Base-by-base conservation (phyloP, 129 eudicot species). In the Logfia minima region DNA sequence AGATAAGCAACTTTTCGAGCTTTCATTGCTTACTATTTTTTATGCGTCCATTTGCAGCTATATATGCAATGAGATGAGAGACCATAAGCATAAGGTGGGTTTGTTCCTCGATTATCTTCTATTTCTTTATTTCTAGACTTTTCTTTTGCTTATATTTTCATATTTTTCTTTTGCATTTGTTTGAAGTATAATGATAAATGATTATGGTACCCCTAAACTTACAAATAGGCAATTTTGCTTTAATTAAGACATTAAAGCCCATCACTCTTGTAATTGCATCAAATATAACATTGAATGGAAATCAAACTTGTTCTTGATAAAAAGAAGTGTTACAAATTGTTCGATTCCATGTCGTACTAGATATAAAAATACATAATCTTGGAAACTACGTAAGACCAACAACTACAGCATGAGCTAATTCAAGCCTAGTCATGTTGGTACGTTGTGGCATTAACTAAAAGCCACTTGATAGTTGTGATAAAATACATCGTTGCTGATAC, bases 341-440 rank as follows among this genome's bases (percentile, higher is more conserved):
- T 71, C 53, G 66, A 52, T 79, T 55, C 80, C 72, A 76, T 31
- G 10, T 19, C 31, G 59, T 17, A 22, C 63, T 58, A 58, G 4
- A 58, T 6, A 58, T 17, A 6, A 77, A 72, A 51, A 64, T 48
- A 19, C 67, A 51, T 65, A 34, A 34, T 24, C 83, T 5, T 45
- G 53, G 68, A 79, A 26, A 64, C 67, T 79, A 77, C 60, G 37
- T 26, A 68, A 23, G 48, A 69, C 51, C 67, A 78, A 60, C 77
- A 70, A 43, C 35, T 70, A 70, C 37, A 41, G 31, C 65, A 70
- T 58, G 64, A 70, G 82, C 82, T 28, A 68, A 69, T 60, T 70
- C 66, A 21, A 78, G 68, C 76, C 52, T 22, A 22, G 31, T 32
- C 71, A 56, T 43, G 77, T 78, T 48, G 51, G 63, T 61, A 69